phyloP scores from a whole-genome alignment of 257 asterid genomes.

The Marsdenia floribunda region DNA sequence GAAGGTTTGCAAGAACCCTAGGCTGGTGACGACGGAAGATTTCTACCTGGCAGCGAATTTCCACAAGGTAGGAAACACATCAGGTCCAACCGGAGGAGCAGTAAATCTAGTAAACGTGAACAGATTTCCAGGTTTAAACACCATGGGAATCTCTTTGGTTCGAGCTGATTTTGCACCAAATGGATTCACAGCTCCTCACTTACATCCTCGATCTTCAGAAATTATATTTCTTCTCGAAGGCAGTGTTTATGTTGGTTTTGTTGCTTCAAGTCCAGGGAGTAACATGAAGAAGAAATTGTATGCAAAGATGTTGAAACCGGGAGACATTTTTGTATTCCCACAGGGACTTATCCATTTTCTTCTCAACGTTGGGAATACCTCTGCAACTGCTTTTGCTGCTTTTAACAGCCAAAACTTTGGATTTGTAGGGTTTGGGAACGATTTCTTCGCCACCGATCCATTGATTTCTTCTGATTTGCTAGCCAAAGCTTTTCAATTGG shows the following conservation, averaged over 20 bases:
- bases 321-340: background rate
- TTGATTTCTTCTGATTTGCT: background rate
- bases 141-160: background rate
- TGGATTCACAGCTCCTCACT: background rate
- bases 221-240: background rate
- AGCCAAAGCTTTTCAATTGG: constrained; percentile 1
- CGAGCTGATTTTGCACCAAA: background rate
- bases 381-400: background rate
- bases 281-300: background rate
- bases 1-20: background rate
- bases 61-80: background rate
- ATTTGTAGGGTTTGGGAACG: background rate
- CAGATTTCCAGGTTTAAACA: background rate
- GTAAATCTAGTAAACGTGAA: background rate
- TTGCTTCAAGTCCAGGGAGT: background rate
- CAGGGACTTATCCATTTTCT: background rate
- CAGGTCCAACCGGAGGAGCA: background rate
- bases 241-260: background rate
- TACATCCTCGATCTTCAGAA: background rate
- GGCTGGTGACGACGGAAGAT: background rate
- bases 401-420: constrained; percentile 5
- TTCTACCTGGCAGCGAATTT: background rate
- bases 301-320: background rate
- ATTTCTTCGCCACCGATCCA: background rate
- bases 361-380: background rate